Evolutionary conservation across 2,329 filamentous ascomycete species (phyloP), one percentile per base, ranked within the genome.

Genomic region (Diaporthe velutina): DNA sequence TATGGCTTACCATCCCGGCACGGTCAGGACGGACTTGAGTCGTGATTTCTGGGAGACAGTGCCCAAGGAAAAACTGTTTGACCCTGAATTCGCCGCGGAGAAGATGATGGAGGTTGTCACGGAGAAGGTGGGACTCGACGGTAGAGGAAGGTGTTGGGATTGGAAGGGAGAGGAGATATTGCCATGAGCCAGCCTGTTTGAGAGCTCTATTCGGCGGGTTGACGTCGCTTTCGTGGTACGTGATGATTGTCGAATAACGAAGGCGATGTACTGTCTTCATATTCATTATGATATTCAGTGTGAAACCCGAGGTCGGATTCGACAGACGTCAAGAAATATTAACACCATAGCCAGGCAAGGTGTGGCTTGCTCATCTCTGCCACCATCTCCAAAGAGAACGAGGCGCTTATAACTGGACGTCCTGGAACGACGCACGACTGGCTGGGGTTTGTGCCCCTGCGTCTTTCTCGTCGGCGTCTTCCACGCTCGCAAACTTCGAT

Each of bases 1-100:
- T 1, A 84, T 97, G 15, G 89, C 89, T 13, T 88, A 97, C 80
- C 95, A 97, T 83, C 95, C 95, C 1, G 94, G 95, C 3, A 97
- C 94, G 1, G 94, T 97, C 66, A 92, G 89, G 85, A 97, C 94
- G 68, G 92, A 89, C 13, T 84, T 97, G 76, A 95, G 92, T 77
- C 88, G 86, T 79, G 91, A 91, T 57, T 97, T 94, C 80, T 96
- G 94, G 94, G 85, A 80, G 0, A 90, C 87, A 54, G 91, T 93
- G 55, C 86, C 86, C 60, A 86, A 89, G 78, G 86, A 80, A 1
- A 91, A 92, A 82, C 83, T 97, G 78, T 92, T 96, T 78, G 90
- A 87, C 75, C 87, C 91, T 1, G 91, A 92, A 76, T 92, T 89
- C 79, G 91, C 93, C 28, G 94, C 90, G 0, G 89, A 90, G 84